Evolutionary conservation across 768 basidiomycete genomes (phyloP), one percentile per base, ranked within the genome.

Genomic region (Macrolepiota albuminosa): DNA sequence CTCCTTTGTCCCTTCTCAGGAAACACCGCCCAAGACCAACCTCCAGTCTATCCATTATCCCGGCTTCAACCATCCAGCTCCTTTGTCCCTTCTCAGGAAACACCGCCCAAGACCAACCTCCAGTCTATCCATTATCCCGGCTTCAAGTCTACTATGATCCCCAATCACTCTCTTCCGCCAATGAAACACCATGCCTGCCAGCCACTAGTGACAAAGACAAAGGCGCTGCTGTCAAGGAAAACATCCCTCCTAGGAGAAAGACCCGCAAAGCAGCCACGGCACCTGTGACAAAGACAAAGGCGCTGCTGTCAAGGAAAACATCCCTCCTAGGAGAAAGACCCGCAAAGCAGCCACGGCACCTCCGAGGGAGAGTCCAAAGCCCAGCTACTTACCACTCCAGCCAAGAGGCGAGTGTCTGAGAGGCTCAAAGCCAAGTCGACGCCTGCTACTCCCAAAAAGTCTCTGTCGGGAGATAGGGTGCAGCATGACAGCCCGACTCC

Each of bases 101-200:
- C 47, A 31, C 73, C 70, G 42, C 80, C 75, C 59, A 74, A 74
- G 56, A 71, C 76, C 21, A 78, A 86, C 66, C 80, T 79, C 1
- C 76, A 80, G 48, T 87, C 85, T 16, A 75, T 79, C 42, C 87
- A 88, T 64, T 87, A 86, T 68, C 88, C 88, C 13, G 87, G 87
- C 16, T 89, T 89, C 70, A 73, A 42, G 79, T 88, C 47, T 79
- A 80, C 65, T 80, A 73, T 65, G 87, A 88, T 63, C 64, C 75
- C n/a, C 68, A 74, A 53, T n/a, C 59, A 26, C 37, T 61, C 7
- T 52, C 67, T 11, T 45, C 61, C 18, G 33, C 63, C n/a, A 47
- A 57, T 43, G 55, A 60, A 16, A 34, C 55, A 16, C 29, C 59
- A 45, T 46, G 34, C 55, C 60, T 45, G 13, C 58, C 58, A 36